phyloP scores from a whole-genome alignment of 2,329 filamentous ascomycete genomes.

The Cercospora brassicicola region DNA sequence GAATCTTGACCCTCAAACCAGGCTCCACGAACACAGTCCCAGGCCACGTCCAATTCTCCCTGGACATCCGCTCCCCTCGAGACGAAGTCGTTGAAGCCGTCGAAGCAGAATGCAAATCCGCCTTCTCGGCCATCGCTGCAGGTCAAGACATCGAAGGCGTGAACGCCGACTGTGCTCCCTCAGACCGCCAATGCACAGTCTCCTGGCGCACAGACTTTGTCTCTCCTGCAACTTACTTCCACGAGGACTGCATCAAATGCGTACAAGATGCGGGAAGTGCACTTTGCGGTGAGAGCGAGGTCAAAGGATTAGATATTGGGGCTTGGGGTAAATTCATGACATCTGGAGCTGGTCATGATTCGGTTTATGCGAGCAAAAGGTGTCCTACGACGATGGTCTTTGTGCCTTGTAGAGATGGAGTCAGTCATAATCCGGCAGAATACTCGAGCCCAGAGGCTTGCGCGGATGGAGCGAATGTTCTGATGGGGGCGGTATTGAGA shows the following conservation, averaged over 20 bases:
- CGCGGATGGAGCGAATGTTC: constrained; percentile 50
- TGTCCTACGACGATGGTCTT: constrained; percentile 53
- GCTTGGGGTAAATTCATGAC: constrained; percentile 53
- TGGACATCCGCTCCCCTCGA: constrained; percentile 64
- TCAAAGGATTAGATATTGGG: constrained; percentile 39
- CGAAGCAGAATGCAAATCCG: constrained; percentile 56
- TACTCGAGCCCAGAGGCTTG: constrained; percentile 50
- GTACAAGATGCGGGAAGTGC: constrained; percentile 61
- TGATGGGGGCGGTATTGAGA: constrained; percentile 52
- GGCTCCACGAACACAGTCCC: constrained; percentile 74
- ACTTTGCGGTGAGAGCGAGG: constrained; percentile 54
- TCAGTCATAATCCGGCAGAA: constrained; percentile 51
- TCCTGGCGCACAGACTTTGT: constrained; percentile 63
- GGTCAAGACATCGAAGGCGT: constrained; percentile 56
- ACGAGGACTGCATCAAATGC: constrained; percentile 65
- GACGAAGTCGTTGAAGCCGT: constrained; percentile 60
- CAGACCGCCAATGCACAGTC: constrained; percentile 48
- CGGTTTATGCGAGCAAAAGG: constrained; percentile 47
- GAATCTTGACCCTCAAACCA: constrained; percentile 65
- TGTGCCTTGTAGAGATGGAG: constrained; percentile 49
- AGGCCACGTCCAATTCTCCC: constrained; percentile 64
- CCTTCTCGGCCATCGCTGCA: constrained; percentile 61
- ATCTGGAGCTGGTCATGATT: constrained; percentile 65
- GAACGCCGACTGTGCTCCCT: constrained; percentile 47
- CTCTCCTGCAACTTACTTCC: constrained; percentile 63